Conservation (phyloP, 805 yeast species). For the Isabelozyma gotoi region DNA sequence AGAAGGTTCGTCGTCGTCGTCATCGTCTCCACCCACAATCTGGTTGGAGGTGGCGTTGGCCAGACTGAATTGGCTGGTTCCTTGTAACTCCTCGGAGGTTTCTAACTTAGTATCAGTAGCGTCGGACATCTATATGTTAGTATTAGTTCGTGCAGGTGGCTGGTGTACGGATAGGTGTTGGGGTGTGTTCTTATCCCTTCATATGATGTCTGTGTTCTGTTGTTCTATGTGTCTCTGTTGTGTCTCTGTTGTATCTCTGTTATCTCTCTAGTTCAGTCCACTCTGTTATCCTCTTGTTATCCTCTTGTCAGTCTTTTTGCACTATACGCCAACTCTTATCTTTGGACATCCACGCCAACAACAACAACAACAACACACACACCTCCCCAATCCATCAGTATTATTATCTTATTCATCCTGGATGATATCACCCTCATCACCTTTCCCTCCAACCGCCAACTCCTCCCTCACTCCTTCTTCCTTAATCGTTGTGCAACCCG, state of each 20-base stretch:
- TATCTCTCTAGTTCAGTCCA: too few relatives aligned
- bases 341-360: background rate
- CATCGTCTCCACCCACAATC: slow-evolving; percentile 38
- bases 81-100: slow-evolving; percentile 18
- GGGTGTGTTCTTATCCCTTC: background rate
- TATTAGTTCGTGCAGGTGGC: slow-evolving; percentile 4
- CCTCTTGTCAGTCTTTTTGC: too few relatives aligned
- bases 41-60: slow-evolving; percentile 9
- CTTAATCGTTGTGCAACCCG: slow-evolving; percentile 18
- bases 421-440: background rate
- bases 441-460: background rate
- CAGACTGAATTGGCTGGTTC: slow-evolving; percentile 9
- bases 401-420: background rate
- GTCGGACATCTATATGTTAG: slow-evolving; percentile 36
- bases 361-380: background rate
- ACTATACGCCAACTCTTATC: too few relatives aligned
- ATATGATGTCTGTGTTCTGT: background rate
- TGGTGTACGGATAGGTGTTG: too few relatives aligned
- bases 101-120: slow-evolving; percentile 42
- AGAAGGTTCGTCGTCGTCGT: slow-evolving; percentile 50
- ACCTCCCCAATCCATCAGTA: slow-evolving; percentile 2
- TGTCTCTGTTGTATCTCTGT: too few relatives aligned
- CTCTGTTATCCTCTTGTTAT: too few relatives aligned
- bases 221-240: too few relatives aligned
- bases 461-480: slow-evolving; percentile 2